Evolutionary conservation across 2,329 filamentous ascomycete genomes (phyloP), one percentile per base, ranked within the genome.

Genomic region (Teratosphaeria epicoccoides): DNA sequence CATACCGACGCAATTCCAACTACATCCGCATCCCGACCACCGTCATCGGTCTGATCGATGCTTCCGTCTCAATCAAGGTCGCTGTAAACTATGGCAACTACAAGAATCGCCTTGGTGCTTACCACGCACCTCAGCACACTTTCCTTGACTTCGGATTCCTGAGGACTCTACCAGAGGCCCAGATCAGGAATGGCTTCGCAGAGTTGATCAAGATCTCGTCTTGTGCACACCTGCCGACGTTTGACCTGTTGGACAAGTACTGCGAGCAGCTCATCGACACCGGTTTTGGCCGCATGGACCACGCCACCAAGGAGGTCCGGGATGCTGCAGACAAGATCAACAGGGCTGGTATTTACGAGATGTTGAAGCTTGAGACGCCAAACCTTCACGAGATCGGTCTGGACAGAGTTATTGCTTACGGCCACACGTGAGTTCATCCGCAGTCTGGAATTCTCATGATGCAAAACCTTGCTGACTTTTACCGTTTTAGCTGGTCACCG

Each of bases 201-300:
- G 84, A 87, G 70, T 66, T 87, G 57, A 86, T 87, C 72, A 87
- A 87, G 71, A 87, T 87, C 58, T 84, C 82, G 0, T 83, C 81
- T 1, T 87, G 84, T 62, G 81, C 82, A 12, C 81, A 87, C 63
- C 69, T 79, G 22, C 70, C 75, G 17, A 85, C 84, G 0, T 86
- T 85, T 61, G 73, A 86, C 54, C 66, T 86, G 44, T 74, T 87
- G 6, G 83, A 87, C 66, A 76, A 80, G 61, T 82, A 81, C 68
- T 86, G 83, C 61, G 83, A 86, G 72, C 70, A 82, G 59, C 67
- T 87, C 20, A 86, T 87, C 58, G 67, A 72, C 20, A 80, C 79
- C 2, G 79, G 76, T 2, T 87, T 87, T 57, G 84, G 83, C 4
- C 78, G 83, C 29, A 70, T 73, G 7, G 77, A 83, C 53, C 76